phyloP scores from a whole-genome alignment of 345 rosid genomes.

The Eucalyptus virginea region DNA sequence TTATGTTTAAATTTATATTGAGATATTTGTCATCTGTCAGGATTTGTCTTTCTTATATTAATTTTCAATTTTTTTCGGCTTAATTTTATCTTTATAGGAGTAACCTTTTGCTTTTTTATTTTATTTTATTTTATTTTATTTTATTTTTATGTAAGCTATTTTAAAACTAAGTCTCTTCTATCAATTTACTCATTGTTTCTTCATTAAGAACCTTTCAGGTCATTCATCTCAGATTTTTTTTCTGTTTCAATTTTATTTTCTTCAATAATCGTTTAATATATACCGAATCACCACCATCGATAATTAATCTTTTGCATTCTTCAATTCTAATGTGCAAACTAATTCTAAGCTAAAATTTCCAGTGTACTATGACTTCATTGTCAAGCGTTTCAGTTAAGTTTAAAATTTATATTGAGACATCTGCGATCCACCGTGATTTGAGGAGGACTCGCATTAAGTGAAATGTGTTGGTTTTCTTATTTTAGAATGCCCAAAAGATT shows the following conservation, averaged over 20 bases:
- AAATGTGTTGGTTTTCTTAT: not conserved
- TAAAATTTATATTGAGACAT: not conserved
- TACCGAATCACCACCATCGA: not conserved
- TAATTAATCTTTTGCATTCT: not conserved
- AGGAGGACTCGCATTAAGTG: not conserved
- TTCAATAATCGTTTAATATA: not conserved
- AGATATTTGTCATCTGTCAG: not conserved
- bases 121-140: too few species aligned
- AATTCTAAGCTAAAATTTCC: not conserved
- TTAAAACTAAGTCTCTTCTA: not conserved
- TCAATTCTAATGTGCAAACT: not conserved
- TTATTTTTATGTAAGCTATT: not conserved
- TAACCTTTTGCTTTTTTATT: not conserved
- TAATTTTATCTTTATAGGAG: not conserved
- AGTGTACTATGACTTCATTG: not conserved
- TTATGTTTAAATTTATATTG: not conserved
- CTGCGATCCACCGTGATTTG: not conserved
- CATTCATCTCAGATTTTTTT: not conserved
- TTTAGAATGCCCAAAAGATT: not conserved
- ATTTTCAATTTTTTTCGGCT: not conserved
- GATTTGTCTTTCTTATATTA: not conserved
- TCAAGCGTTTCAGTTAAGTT: not conserved
- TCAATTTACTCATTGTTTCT: not conserved
- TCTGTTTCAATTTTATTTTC: too few species aligned
- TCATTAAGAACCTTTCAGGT: not conserved